phyloP scores from a whole-genome alignment of 768 basidiomycete genomes.

The Auriscalpium vulgare region DNA sequence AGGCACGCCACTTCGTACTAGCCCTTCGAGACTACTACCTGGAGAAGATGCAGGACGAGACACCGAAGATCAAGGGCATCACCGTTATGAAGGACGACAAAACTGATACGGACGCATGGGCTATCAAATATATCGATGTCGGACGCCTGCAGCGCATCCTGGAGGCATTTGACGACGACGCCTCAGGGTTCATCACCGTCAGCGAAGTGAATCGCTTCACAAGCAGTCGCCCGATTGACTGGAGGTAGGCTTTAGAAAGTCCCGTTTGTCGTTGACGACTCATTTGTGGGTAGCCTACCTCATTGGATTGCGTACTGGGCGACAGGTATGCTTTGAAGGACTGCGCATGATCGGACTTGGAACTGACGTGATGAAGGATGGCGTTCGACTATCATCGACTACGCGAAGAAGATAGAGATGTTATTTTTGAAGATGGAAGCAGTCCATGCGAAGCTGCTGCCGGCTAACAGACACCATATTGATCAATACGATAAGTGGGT shows the following conservation, averaged over 20 bases:
- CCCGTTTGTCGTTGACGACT: background rate
- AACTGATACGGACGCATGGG: conserved; percentile 16
- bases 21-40: conserved; percentile 23
- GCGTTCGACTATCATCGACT: background rate
- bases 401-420: background rate
- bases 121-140: conserved; percentile 7
- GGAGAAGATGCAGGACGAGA: conserved; percentile 10
- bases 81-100: background rate
- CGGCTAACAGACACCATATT: background rate
- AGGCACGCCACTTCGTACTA: conserved; percentile 2
- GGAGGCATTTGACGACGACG: conserved; percentile 12
- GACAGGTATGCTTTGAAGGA: background rate
- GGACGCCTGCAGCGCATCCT: conserved; percentile 15
- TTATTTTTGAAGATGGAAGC: background rate
- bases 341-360: background rate
- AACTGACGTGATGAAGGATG: background rate
- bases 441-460: background rate
- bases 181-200: too few relatives aligned
- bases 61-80: conserved; percentile 7
- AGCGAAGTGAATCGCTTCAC: conserved; percentile 24
- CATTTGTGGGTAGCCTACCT: background rate
- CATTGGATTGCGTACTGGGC: conserved; percentile 25
- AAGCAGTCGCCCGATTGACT: conserved; percentile 12
- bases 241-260: conserved; percentile 16
- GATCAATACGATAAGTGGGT: background rate